These are phyloP conservation scores for Ophiostoma angusticollis DNA, from an alignment of 2,329 filamentous ascomycete genomes.

Conservation along the genomic window DNA sequence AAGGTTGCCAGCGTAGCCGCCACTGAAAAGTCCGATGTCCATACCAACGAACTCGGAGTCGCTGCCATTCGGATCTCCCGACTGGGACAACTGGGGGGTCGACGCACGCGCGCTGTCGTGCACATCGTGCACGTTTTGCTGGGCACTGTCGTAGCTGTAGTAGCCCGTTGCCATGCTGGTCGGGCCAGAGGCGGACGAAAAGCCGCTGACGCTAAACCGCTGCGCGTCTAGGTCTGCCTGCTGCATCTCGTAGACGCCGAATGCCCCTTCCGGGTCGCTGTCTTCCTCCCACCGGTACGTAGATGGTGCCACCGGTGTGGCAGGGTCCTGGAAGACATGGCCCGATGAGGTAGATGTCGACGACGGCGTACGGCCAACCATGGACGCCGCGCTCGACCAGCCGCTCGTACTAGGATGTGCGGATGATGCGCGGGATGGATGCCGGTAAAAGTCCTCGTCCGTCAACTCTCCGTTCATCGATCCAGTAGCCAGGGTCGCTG, in stretches of 20 bases:
- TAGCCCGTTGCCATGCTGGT: constrained; percentile 6
- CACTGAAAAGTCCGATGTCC: constrained; percentile 63
- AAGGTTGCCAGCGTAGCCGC: constrained; percentile 48
- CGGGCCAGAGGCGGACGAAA: constrained; percentile 25
- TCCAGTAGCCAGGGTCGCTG: too few relatives aligned
- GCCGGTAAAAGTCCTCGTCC: constrained; percentile 6
- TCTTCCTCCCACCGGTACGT: constrained; percentile 40
- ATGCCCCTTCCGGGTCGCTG: constrained; percentile 77
- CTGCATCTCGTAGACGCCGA: constrained; percentile 70
- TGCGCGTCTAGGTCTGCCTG: constrained; percentile 71
- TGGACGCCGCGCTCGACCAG: constrained; percentile 27
- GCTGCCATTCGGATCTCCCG: constrained; percentile 41
- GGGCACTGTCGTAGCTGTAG: constrained; percentile 3
- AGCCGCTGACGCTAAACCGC: constrained; percentile 39
- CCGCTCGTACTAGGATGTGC: constrained; percentile 22
- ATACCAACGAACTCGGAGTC: constrained; percentile 62
- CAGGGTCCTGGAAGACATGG: background rate
- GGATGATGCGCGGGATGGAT: constrained; percentile 38
- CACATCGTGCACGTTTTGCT: constrained; percentile 13
- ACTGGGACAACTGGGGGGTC: constrained; percentile 30
- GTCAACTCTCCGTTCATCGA: background rate
- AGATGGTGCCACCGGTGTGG: constrained; percentile 15
- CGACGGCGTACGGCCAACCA: constrained; percentile 19
- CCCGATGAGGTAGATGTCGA: constrained; percentile 6
- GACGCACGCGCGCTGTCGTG: constrained; percentile 10